These are phyloP conservation scores for Primulina tabacum DNA, from an alignment of 257 asterid genomes.

Conservation along the genomic window DNA sequence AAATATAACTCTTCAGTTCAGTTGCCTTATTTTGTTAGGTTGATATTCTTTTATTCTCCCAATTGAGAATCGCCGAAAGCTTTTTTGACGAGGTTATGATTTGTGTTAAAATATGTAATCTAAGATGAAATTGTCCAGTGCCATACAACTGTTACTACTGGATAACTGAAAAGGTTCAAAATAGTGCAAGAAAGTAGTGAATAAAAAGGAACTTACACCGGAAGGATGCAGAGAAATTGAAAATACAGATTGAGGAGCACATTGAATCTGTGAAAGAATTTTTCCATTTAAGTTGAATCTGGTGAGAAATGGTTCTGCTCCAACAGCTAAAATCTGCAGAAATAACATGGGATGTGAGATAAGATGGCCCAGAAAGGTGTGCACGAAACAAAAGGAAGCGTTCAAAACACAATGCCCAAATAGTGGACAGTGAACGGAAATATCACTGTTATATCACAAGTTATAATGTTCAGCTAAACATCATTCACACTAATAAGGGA, in stretches of 20 bases:
- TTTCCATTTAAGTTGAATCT: slow-evolving; percentile 82
- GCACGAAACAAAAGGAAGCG: slow-evolving; percentile 14
- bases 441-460: no score
- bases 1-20: not conserved
- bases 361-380: slow-evolving; percentile 16
- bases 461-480: not conserved
- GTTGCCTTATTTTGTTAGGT: no score
- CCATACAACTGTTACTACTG: not conserved
- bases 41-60: not conserved
- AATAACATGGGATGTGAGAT: slow-evolving; percentile 11
- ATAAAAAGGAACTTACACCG: slow-evolving; percentile 51
- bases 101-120: no score
- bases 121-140: not conserved
- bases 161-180: not conserved
- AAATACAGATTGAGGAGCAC: slow-evolving; percentile 83
- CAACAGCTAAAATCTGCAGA: slow-evolving; percentile 78
- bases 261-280: slow-evolving; percentile 68
- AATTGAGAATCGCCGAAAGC: not conserved
- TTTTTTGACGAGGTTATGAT: not conserved
- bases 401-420: not conserved
- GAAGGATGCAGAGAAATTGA: slow-evolving; percentile 78
- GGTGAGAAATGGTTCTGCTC: slow-evolving; percentile 70
- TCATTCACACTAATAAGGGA: not conserved
- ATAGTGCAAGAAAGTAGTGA: slow-evolving; percentile 5
- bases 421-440: not conserved